phyloP scores from a whole-genome alignment of 371 early-diverging fungal species.

The Mortierella sp. region DNA sequence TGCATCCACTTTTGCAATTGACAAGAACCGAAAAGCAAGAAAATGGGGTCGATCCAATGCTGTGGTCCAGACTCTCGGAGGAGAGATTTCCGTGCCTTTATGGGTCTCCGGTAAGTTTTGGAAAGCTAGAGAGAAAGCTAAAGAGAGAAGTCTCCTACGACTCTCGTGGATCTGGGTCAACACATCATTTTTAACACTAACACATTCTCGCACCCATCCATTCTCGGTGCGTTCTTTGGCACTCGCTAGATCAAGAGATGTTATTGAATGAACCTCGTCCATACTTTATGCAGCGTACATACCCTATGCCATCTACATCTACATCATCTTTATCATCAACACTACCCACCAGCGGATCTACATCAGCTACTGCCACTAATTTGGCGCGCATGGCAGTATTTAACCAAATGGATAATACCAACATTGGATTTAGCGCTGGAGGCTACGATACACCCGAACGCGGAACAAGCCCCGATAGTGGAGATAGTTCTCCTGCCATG shows the following conservation, averaged over 20 bases:
- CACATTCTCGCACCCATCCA: too few species aligned
- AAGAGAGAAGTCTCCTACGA: too few species aligned
- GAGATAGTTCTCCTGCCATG: slow-evolving; percentile 15
- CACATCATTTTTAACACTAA: too few species aligned
- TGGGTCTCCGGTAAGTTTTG: slow-evolving; percentile 38
- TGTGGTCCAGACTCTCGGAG: slow-evolving; percentile 36
- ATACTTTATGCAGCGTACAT: slow-evolving; percentile 23
- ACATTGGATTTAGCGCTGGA: slow-evolving; percentile 1
- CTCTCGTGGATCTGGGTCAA: too few species aligned
- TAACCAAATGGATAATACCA: slow-evolving; percentile 33
- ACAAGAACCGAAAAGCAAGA: slow-evolving; percentile 34
- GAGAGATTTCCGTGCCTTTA: slow-evolving; percentile 29
- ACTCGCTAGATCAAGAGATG: slow-evolving; percentile 49
- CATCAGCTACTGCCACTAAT: slow-evolving; percentile 9
- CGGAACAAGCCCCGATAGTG: slow-evolving; percentile 48
- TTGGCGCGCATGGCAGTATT: slow-evolving; percentile 44
- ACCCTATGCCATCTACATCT: slow-evolving; percentile 14
- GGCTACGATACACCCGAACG: slow-evolving; percentile 44
- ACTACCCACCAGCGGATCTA: neutral
- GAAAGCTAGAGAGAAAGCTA: neutral
- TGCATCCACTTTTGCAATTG: slow-evolving; percentile 30
- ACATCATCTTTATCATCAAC: slow-evolving; percentile 1
- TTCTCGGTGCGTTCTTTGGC: too few species aligned
- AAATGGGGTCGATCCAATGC: slow-evolving; percentile 33
- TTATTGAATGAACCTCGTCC: slow-evolving; percentile 48